Conservation (phyloP, 2,329 filamentous ascomycete genomes). For the Fusarium incarnatum region DNA sequence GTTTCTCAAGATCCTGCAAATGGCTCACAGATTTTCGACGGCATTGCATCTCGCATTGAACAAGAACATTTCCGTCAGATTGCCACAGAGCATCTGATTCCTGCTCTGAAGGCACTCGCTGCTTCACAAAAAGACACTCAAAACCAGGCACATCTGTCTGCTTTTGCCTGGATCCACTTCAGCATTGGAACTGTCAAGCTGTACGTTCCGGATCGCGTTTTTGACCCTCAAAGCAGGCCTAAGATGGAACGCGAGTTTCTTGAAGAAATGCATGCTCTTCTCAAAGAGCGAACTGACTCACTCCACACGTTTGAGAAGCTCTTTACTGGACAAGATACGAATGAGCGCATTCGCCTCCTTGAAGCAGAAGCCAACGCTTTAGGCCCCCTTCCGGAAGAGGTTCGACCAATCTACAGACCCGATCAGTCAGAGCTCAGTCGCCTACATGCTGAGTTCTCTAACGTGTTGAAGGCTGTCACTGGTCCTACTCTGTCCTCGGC, state of each 20-base stretch:
- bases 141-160: constrained; percentile 50
- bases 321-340: constrained; percentile 76
- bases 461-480: constrained; percentile 74
- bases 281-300: constrained; percentile 68
- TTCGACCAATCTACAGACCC: constrained; percentile 78
- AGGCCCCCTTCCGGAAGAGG: constrained; percentile 73
- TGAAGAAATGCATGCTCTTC: constrained; percentile 63
- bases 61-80: constrained; percentile 54
- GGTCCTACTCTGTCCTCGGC: constrained; percentile 58
- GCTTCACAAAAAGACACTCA: constrained; percentile 33
- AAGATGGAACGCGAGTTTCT: constrained; percentile 73
- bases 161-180: constrained; percentile 79
- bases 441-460: constrained; percentile 86
- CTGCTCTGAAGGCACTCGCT: constrained; percentile 59
- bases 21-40: constrained; percentile 32
- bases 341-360: constrained; percentile 72
- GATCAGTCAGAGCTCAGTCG: constrained; percentile 72
- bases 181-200: constrained; percentile 79
- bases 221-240: constrained; percentile 79
- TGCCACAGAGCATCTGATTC: constrained; percentile 58
- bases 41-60: constrained; percentile 45
- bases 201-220: constrained; percentile 86
- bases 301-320: constrained; percentile 73
- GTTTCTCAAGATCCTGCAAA: constrained; percentile 20
- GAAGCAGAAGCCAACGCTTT: constrained; percentile 71